phyloP scores from a whole-genome alignment of 345 rosid species.

The Excoecaria cochinchinensis region DNA sequence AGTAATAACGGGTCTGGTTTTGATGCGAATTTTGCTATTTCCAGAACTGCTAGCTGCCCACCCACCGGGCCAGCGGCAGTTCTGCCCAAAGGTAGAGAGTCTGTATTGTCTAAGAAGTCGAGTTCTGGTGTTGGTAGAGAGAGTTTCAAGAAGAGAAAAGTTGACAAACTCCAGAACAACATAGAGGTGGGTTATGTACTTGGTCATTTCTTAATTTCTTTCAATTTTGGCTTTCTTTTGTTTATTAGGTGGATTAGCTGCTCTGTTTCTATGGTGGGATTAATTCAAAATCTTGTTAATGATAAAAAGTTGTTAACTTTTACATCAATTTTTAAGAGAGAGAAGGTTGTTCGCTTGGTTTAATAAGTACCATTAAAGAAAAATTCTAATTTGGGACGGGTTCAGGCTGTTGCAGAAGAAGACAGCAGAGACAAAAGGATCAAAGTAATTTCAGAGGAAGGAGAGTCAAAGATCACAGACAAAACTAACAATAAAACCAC shows the following conservation, averaged over 20 bases:
- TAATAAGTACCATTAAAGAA: not conserved
- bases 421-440: constrained; percentile 37
- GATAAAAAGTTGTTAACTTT: not conserved
- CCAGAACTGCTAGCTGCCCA: constrained; percentile 50
- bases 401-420: constrained; percentile 43
- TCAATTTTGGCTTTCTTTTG: not conserved
- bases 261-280: too few species aligned
- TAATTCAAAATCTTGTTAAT: not conserved
- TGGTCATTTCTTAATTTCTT: not conserved
- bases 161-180: constrained; percentile 32
- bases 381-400: not conserved
- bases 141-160: constrained; percentile 68
- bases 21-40: constrained; percentile 33
- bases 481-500: constrained; percentile 42
- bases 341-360: constrained; percentile 12
- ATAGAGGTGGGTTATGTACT: constrained; percentile 29
- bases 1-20: constrained; percentile 28
- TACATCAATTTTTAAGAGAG: not conserved
- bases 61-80: constrained; percentile 27
- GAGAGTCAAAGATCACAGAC: constrained; percentile 56
- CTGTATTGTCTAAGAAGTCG: constrained; percentile 30
- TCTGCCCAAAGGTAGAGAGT: constrained; percentile 28
- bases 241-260: not conserved
- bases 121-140: constrained; percentile 36
- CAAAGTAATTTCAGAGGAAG: constrained; percentile 47